Conservation (phyloP, 2,329 filamentous ascomycete genomes). For the Scedosporium dehoogii region DNA sequence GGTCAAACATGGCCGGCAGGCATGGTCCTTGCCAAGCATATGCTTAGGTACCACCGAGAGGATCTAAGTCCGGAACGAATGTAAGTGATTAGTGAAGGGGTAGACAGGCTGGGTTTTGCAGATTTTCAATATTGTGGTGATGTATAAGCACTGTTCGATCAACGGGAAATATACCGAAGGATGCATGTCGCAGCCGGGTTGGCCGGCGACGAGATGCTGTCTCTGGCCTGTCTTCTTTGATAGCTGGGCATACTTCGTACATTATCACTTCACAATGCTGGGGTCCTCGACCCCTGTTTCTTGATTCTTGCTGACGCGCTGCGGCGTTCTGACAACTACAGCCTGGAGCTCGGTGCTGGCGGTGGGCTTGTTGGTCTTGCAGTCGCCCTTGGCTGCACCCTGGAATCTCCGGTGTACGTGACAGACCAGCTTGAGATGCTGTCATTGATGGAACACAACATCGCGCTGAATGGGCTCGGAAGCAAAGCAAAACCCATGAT, state of each 20-base stretch:
- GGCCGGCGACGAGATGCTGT: no score
- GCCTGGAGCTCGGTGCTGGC: conserved; percentile 85
- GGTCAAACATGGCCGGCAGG: conserved; percentile 93
- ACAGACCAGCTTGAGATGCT: conserved; percentile 87
- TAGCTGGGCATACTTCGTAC: no score
- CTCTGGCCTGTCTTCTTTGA: no score
- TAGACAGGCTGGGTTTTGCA: no score
- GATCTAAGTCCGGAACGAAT: conserved; percentile 58
- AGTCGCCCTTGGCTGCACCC: conserved; percentile 42
- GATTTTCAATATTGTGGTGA: no score
- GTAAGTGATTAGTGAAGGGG: conserved; percentile 37
- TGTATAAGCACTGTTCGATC: no score
- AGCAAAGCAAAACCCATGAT: conserved; percentile 55
- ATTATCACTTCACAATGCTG: no score
- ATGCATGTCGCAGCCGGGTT: no score
- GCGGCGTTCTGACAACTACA: conserved; percentile 24
- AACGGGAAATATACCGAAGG: no score
- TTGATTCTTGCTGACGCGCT: conserved; percentile 4
- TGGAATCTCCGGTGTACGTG: conserved; percentile 50
- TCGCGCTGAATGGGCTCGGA: conserved; percentile 65
- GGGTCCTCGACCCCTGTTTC: neutral
- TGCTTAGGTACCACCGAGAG: conserved; percentile 64
- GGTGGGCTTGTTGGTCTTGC: conserved; percentile 73
- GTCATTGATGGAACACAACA: conserved; percentile 76
- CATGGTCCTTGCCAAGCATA: conserved; percentile 76